Conservation (phyloP, 495 filamentous ascomycete species). For the Staphylotrichum longicolle region DNA sequence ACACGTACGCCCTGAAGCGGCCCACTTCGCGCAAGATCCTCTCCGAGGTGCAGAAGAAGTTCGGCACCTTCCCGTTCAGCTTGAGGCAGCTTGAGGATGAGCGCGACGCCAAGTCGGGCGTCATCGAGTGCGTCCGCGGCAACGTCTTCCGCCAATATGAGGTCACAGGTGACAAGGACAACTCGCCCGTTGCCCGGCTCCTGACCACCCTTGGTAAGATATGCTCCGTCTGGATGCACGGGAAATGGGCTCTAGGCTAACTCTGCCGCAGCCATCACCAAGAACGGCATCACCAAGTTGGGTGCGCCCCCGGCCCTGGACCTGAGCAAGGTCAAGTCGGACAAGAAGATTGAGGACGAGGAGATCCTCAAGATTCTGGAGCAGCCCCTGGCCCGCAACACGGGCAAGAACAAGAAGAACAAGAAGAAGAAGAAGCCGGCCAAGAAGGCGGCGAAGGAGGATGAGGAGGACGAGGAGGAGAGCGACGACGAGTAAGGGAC, state of each 20-base stretch:
- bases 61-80: slow-evolving; percentile 96
- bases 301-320: slow-evolving; percentile 71
- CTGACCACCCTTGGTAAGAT: slow-evolving; percentile 89
- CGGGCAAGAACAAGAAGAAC: slow-evolving; percentile 78
- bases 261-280: slow-evolving; percentile 77
- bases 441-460: slow-evolving; percentile 57
- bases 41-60: slow-evolving; percentile 92
- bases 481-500: slow-evolving; percentile 41
- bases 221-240: background rate
- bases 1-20: slow-evolving; percentile 87
- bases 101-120: slow-evolving; percentile 90
- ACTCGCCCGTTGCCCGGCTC: slow-evolving; percentile 74
- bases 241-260: background rate
- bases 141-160: slow-evolving; percentile 94
- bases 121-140: slow-evolving; percentile 88
- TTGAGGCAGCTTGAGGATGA: slow-evolving; percentile 96
- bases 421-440: slow-evolving; percentile 74
- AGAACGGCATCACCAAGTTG: slow-evolving; percentile 88
- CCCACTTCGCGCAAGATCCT: slow-evolving; percentile 85
- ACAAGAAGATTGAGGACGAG: slow-evolving; percentile 97
- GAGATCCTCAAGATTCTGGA: slow-evolving; percentile 91
- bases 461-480: slow-evolving; percentile 38
- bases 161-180: slow-evolving; percentile 88
- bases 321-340: slow-evolving; percentile 75
- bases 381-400: slow-evolving; percentile 73